Base-by-base conservation (phyloP, 768 basidiomycete genomes). In the Crassisporium funariophilum region DNA sequence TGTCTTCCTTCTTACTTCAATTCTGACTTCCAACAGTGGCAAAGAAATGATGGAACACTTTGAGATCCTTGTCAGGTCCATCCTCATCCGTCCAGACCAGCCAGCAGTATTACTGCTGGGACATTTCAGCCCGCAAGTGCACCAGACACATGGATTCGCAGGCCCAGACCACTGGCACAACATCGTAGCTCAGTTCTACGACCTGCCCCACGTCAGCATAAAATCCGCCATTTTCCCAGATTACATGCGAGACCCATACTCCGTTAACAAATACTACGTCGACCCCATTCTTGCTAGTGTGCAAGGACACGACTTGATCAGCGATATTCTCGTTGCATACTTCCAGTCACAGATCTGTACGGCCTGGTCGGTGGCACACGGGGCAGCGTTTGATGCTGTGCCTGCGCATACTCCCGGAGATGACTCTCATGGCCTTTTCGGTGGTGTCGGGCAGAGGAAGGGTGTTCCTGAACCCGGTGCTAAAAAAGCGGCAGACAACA, bases 71-170 rank as follows among this genome's bases (percentile, higher is more conserved):
- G 76, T 98, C 49, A 90, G 97, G 22, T 95, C 94, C 3, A 76
- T 98, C 63, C 86, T 99, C 37, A 76, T 91, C 33, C 83, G 95
- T 20, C 89, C 88, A 1, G 93, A 97, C 56, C 81, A 87, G 50
- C 97, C 97, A 12, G 97, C 95, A 23, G 82, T 99, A 49, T 66
- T 99, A 56, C 78, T 98, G 48, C 82, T 99, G n/a, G 95, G 95
- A 12, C 95, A 98, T 69, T 98, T 98, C 62, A 82, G 82, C 44
- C 90, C 95, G 0, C 93, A 99, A 59, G 61, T 86, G 1, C 90
- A 95, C 56, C 73, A 79, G 27, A 67, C 76, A 16, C 73, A 91
- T 57, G 95, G 94, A 2, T 97, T 89, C 60, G 83, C 83, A 3
- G 95, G 95, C 2, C 88, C 95, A 1, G 95, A 97, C 61, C 82